Evolutionary conservation across 2,329 filamentous ascomycete species (phyloP).

Genomic region (Pestalotiopsis sp.): DNA sequence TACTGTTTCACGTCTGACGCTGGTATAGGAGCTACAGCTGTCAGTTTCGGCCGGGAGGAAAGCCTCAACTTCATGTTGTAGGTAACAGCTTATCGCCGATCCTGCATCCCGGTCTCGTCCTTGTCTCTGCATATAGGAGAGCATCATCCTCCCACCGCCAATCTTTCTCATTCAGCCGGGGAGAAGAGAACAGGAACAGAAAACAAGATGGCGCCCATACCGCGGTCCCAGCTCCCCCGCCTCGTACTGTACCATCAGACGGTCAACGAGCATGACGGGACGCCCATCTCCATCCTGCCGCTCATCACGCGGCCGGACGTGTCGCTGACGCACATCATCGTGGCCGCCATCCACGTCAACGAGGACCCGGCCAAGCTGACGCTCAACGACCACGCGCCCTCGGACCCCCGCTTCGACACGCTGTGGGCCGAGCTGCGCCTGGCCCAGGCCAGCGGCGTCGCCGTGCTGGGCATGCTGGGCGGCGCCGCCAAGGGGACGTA

Average conservation of each 20-base stretch:
- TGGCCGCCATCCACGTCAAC: constrained; percentile 81
- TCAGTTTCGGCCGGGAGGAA: too few relatives aligned
- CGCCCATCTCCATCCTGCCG: constrained; percentile 42
- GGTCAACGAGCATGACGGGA: constrained; percentile 39
- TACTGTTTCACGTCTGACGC: background rate
- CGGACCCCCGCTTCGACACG: constrained; percentile 61
- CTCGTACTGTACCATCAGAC: constrained; percentile 41
- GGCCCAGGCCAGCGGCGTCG: constrained; percentile 71
- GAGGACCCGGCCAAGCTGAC: constrained; percentile 65
- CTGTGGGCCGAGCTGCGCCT: constrained; percentile 73
- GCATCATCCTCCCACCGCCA: too few relatives aligned
- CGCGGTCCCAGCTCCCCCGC: constrained; percentile 23
- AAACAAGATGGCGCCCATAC: constrained; percentile 14
- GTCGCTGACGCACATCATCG: constrained; percentile 69
- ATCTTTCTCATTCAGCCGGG: background rate
- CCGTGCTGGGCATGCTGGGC: constrained; percentile 80
- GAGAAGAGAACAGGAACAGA: background rate
- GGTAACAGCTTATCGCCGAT: too few relatives aligned
- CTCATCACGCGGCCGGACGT: constrained; percentile 40
- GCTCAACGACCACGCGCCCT: constrained; percentile 73
- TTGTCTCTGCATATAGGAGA: background rate
- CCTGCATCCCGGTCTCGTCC: background rate
- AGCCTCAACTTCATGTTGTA: too few relatives aligned
- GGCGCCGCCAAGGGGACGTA: constrained; percentile 76
- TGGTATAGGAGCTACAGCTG: background rate